Evolutionary conservation across 139 green algal species (phyloP).

Genomic region (Auxenochlorella pyrenoidosa): DNA sequence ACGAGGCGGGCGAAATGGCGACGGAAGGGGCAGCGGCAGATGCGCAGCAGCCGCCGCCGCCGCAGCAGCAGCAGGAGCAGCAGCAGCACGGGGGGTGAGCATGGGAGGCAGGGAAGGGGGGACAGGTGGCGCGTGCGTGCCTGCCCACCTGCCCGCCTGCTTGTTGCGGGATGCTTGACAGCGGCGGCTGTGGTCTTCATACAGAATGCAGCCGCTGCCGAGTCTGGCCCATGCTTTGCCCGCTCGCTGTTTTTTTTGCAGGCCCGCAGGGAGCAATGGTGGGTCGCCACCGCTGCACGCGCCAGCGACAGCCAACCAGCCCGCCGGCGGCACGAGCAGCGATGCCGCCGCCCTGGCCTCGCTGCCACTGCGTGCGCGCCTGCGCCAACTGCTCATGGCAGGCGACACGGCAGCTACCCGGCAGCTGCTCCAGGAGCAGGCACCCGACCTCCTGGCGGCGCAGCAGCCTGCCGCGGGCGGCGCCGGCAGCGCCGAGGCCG

Average conservation of each 20-base stretch:
- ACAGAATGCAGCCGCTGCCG: not conserved
- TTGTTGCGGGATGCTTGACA: not conserved
- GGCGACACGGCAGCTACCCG: constrained; percentile 56
- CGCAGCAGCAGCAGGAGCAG: not conserved
- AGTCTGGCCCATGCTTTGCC: too few relatives aligned
- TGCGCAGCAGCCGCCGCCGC: not conserved
- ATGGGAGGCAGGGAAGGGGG: not conserved
- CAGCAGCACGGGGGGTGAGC: not conserved
- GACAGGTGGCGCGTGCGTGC: too few relatives aligned
- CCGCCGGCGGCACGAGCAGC: too few relatives aligned
- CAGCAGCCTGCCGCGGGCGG: not conserved
- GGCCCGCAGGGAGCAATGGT: not conserved
- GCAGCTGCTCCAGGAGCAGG: constrained; percentile 40
- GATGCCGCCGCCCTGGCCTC: not conserved
- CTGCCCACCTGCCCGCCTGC: not conserved
- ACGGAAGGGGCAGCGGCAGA: not conserved
- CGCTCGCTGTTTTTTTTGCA: not conserved
- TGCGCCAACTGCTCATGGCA: constrained; percentile 45
- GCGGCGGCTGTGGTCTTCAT: not conserved
- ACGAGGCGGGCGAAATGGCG: not conserved
- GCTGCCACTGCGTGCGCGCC: constrained; percentile 6
- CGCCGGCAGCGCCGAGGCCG: not conserved
- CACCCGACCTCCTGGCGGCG: constrained; percentile 3
- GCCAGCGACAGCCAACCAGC: not conserved
- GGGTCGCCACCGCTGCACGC: not conserved